Evolutionary conservation across 805 yeast species (phyloP), one percentile per base, ranked within the genome.

Genomic region (Candida chauliodis): DNA sequence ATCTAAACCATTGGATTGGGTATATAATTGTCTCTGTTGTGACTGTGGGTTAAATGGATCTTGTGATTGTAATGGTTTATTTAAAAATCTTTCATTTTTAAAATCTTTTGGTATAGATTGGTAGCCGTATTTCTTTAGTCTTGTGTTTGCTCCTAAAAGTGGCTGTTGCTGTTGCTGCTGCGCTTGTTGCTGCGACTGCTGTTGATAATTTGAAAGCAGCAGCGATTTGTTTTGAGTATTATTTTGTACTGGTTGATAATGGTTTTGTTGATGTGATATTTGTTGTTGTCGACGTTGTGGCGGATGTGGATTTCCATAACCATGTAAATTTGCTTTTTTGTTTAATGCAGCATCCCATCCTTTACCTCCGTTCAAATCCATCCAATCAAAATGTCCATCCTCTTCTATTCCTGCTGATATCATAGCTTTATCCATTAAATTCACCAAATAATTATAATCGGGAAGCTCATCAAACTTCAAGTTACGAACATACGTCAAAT

Each of bases 301-400:
- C 3, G 35, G 35, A 31, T 31, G 35, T 18, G 36, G 24, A 18
- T 54, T 42, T 58, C 66, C 76, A 60, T 90, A 90, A 30, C 98
- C 98, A 61, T 90, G 97, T 46, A 90, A 67, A 55, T 90, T 90
- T 39, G 96, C 95, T 63, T 90, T 90, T 59, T 88, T 89, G 63
- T 89, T 89, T 46, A 84, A 78, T 13, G 84, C 70, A 21, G 86
- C 77, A 64, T 93, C 98, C 96, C 96, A 91, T 37, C 98, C 98
- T 59, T 82, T 81, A 44, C 98, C 98, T 41, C 85, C 87, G 58
- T 93, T 93, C 51, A 93, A 73, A 53, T 84, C 85, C 96, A 89
- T 87, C 99, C 99, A 93, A 69, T 93, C 99, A 63, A 89, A 93
- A 54, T 86, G 90, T 32, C 86, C 95, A 63, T 93, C 97, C 29